These are phyloP conservation scores for Nicotiana undulata DNA, from an alignment of 257 asterid species.

Conservation along the genomic window DNA sequence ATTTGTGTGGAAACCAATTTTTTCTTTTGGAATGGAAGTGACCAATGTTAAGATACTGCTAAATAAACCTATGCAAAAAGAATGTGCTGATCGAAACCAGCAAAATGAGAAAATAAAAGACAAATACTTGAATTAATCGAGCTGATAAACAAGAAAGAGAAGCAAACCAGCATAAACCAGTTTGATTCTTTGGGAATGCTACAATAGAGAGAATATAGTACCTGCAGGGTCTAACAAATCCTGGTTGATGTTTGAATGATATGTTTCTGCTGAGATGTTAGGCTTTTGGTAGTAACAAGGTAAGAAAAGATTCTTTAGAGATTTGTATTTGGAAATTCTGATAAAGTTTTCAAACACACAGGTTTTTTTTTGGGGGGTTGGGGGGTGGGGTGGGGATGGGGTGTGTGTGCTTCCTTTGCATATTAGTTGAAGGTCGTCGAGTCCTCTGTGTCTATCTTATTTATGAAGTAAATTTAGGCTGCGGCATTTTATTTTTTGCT, in stretches of 20 bases:
- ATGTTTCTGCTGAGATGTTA: background rate
- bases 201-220: too few species aligned
- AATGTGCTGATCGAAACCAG: background rate
- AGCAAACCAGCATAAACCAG: background rate
- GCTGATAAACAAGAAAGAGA: background rate
- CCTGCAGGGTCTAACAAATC: background rate
- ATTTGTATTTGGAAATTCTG: too few species aligned
- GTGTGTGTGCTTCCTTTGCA: too few species aligned
- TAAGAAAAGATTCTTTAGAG: background rate
- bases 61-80: background rate
- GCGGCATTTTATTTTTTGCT: too few species aligned
- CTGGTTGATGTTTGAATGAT: background rate
- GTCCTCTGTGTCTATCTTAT: too few species aligned
- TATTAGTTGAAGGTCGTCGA: too few species aligned
- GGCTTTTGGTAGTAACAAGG: background rate
- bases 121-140: too few species aligned
- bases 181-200: background rate
- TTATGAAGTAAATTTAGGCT: too few species aligned
- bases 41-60: background rate
- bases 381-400: too few species aligned
- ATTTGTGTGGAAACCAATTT: background rate
- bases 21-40: background rate
- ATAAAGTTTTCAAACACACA: too few species aligned
- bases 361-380: too few species aligned
- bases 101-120: background rate